phyloP scores from a whole-genome alignment of 345 rosid genomes.

The Dovyalis caffra region DNA sequence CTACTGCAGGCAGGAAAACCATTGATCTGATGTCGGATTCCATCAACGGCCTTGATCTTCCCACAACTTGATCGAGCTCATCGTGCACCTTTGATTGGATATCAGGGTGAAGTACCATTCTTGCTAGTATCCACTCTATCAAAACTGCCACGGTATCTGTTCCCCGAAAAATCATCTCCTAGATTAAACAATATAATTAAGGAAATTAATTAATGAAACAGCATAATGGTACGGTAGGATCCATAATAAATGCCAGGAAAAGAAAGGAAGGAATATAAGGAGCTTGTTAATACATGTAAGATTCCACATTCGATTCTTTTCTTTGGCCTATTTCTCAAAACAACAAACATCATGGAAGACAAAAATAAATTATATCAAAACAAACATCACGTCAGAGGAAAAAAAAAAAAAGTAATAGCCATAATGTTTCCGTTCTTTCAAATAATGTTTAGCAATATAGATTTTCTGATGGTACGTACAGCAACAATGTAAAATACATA shows the following conservation, averaged over 20 bases:
- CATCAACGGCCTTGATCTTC: conserved; percentile 38
- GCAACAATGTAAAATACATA: no score
- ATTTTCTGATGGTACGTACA: no score
- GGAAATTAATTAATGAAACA: not conserved
- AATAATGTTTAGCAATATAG: not conserved
- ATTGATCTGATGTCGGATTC: conserved; percentile 37
- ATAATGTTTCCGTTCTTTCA: no score
- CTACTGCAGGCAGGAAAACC: conserved; percentile 38
- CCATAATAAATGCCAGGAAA: not conserved
- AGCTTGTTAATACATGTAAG: not conserved
- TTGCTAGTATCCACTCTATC: conserved; percentile 57
- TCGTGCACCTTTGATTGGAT: conserved; percentile 46
- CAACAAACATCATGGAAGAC: not conserved
- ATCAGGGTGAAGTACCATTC: conserved; percentile 52
- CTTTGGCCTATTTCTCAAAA: not conserved
- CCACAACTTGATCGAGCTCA: conserved; percentile 46
- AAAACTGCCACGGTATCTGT: conserved; percentile 56
- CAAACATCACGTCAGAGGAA: not conserved
- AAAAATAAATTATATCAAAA: not conserved
- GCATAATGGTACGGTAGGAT: not conserved
- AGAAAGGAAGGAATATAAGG: not conserved
- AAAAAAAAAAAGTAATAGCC: not conserved
- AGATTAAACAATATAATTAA: not conserved
- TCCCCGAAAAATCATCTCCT: conserved; percentile 66
- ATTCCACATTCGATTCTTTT: not conserved